Base-by-base conservation (phyloP, 768 basidiomycete species). In the Mycena vitilis region DNA sequence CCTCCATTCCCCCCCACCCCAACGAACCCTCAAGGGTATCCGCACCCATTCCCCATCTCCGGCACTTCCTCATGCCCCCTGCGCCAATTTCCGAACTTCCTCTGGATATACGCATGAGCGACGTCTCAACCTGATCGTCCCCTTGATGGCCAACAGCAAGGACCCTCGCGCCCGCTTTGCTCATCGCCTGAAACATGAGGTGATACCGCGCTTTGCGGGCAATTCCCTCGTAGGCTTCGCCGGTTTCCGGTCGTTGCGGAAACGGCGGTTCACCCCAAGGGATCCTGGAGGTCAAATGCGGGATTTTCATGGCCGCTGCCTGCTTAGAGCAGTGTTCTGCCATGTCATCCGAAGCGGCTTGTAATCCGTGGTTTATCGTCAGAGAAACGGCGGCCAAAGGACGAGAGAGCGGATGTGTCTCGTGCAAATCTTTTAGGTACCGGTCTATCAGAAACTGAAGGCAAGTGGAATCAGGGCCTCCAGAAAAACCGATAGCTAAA, bases 121-220 rank as follows among this genome's bases (percentile, higher is more conserved):
- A 84, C 0, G 94, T 95, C 76, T 95, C 94, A 12, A 95, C 85
- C 75, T 95, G 93, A 75, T 95, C 94, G 74, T 95, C 93, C 4
- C 85, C 85, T 74, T 95, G 94, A 72, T 95, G 94, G 0, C 87
- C 94, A 56, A 90, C 84, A 0, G 90, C 91, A 61, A 94, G 75
- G 16, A 83, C 75, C 18, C 81, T 70, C 5, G 83, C 76, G 1
- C 81, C 73, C 0, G 76, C 66, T 2, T 70, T 66, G 7, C 75
- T 74, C 86, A 93, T 86, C 0, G 74, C 77, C n/a, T 79, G 63
- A 64, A 88, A 86, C 44, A 93, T 70, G 12, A 83, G 58, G 53
- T 80, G 79, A 70, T 89, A 89, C 23, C 94, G 87, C 37, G 87
- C 90, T 1, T 76, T 72, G 15, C 94, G 88, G 1, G 90, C 91